These are phyloP conservation scores for Mallotus nudiflorus DNA, from an alignment of 345 rosid species.

Conservation along the genomic window DNA sequence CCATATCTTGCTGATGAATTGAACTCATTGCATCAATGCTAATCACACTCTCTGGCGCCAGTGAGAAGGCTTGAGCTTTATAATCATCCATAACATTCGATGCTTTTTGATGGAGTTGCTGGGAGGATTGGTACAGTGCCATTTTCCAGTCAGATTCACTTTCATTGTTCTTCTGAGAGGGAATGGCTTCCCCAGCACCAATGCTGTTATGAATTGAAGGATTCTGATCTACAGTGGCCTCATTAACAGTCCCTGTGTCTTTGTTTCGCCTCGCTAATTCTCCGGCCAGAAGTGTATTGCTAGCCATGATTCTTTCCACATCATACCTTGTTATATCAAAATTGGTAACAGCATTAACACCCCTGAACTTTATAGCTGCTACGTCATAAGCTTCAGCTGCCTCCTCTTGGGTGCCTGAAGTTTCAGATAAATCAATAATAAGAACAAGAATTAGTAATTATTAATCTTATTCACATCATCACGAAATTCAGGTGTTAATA, in stretches of 20 bases:
- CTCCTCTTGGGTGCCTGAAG: constrained; percentile 90
- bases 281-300: constrained; percentile 74
- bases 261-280: constrained; percentile 72
- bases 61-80: constrained; percentile 34
- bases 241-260: constrained; percentile 32
- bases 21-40: constrained; percentile 24
- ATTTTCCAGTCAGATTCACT: constrained; percentile 43
- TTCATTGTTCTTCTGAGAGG: constrained; percentile 21
- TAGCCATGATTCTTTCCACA: constrained; percentile 81
- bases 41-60: constrained; percentile 29
- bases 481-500: not conserved
- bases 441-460: not conserved
- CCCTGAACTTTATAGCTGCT: constrained; percentile 93
- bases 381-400: constrained; percentile 96
- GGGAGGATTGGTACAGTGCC: constrained; percentile 37
- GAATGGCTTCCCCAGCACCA: constrained; percentile 19
- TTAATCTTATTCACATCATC: not conserved
- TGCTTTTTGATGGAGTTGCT: constrained; percentile 35
- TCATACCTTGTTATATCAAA: constrained; percentile 79
- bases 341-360: constrained; percentile 88
- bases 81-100: constrained; percentile 20
- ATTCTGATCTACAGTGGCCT: constrained; percentile 13
- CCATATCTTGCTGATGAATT: constrained; percentile 28
- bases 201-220: constrained; percentile 23
- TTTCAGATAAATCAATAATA: constrained; percentile 2